phyloP scores from a whole-genome alignment of 164 flowering plant genomes.

The Buxus sempervirens region DNA sequence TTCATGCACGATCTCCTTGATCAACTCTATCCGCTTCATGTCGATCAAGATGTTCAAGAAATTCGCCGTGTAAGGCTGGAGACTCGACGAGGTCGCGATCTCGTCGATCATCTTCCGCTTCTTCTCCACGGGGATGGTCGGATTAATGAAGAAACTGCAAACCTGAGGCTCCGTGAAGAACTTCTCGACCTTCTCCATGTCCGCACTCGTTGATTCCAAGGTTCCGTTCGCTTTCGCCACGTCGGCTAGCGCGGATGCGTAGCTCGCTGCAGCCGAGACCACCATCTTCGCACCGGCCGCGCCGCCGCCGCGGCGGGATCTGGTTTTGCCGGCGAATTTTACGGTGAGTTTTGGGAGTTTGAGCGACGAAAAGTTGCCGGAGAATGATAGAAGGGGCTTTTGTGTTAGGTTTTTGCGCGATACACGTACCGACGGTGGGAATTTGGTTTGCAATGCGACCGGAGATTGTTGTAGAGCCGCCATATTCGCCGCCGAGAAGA shows the following conservation, averaged over 20 bases:
- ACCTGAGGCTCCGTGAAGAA: conserved; percentile 48
- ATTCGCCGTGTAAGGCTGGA: conserved; percentile 59
- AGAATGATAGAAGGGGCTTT: conserved; percentile 37
- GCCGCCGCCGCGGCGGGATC: conserved; percentile 18
- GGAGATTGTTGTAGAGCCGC: conserved; percentile 53
- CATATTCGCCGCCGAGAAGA: conserved; percentile 19
- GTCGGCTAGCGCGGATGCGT: conserved; percentile 77
- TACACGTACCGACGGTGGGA: conserved; percentile 17
- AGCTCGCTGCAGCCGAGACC: conserved; percentile 57
- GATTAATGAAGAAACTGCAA: conserved; percentile 53
- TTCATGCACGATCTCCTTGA: conserved; percentile 65
- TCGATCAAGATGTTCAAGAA: conserved; percentile 75
- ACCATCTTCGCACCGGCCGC: conserved; percentile 52
- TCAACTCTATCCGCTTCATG: conserved; percentile 46
- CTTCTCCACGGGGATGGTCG: conserved; percentile 40
- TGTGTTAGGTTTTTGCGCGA: conserved; percentile 4
- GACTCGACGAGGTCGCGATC: conserved; percentile 25
- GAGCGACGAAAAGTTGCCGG: conserved; percentile 33
- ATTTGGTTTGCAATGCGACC: conserved; percentile 35
- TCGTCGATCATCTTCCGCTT: conserved; percentile 55
- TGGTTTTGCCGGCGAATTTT: conserved; percentile 15
- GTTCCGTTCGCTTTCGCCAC: conserved; percentile 57
- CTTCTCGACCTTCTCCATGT: conserved; percentile 60
- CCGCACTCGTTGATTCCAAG: conserved; percentile 59
- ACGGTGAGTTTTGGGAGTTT: conserved; percentile 23